Percentiles rank a stretch among this genome's conserved stretches.
phyloP scores from a whole-genome alignment of 2,329 filamentous ascomycete genomes.

The Aspergillus arachidicola region DNA sequence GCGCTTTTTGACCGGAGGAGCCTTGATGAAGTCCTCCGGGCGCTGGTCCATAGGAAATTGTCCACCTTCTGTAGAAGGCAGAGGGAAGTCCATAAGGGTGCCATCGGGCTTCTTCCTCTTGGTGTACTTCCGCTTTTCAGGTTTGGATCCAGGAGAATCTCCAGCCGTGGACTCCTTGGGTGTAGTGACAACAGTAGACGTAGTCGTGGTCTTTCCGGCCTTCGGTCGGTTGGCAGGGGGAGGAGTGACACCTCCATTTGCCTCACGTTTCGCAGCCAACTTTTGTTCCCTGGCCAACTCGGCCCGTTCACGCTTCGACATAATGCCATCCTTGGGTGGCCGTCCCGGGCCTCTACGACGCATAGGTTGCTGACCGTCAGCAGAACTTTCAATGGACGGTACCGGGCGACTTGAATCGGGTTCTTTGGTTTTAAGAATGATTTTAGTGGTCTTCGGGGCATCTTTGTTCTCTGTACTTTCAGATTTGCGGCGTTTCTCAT shows the following conservation, averaged over 20 bases:
- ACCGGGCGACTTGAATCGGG: constrained; percentile 28
- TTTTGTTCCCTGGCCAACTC: constrained; percentile 58
- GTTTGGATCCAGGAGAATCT: constrained; percentile 42
- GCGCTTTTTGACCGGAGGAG: constrained; percentile 50
- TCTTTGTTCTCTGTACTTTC: constrained; percentile 33
- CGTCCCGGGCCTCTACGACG: constrained; percentile 60
- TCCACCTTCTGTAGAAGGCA: constrained; percentile 48
- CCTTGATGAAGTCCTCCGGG: constrained; percentile 46
- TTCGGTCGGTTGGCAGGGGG: constrained; percentile 37
- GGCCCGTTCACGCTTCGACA: constrained; percentile 65
- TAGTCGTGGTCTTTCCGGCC: constrained; percentile 31
- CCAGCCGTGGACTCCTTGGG: constrained; percentile 36
- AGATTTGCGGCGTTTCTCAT: constrained; percentile 28
- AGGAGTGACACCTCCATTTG: constrained; percentile 50
- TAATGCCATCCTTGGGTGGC: constrained; percentile 67
- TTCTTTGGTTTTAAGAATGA: constrained; percentile 34
- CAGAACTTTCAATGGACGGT: constrained; percentile 35
- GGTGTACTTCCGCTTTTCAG: constrained; percentile 52
- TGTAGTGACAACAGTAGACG: constrained; percentile 7
- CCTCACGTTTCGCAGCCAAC: constrained; percentile 50
- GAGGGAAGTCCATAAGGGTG: constrained; percentile 42
- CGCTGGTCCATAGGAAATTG: constrained; percentile 39
- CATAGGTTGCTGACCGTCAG: constrained; percentile 44
- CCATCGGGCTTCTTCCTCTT: constrained; percentile 50
- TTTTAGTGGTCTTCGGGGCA: constrained; percentile 30